phyloP scores from a whole-genome alignment of 208 protist species.

The Crithidia expoeki region DNA sequence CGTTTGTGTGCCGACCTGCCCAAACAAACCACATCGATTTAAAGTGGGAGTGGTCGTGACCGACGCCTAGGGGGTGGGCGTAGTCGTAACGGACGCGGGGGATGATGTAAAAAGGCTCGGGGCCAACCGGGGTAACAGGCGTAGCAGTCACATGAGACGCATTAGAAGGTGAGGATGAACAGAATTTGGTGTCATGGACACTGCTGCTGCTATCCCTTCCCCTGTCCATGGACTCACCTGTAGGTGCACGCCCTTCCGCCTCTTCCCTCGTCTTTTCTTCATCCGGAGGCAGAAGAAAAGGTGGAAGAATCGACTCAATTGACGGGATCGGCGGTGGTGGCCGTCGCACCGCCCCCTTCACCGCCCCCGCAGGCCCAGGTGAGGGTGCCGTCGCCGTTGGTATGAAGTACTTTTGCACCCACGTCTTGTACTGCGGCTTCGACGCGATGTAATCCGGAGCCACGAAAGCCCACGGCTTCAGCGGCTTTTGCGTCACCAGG shows the following conservation, averaged over 20 bases:
- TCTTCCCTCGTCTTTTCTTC: neutral
- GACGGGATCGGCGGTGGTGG: slow-evolving; percentile 13
- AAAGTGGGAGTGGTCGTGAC: slow-evolving; percentile 75
- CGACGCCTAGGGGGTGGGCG: slow-evolving; percentile 56
- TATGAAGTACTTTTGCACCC: slow-evolving; percentile 42
- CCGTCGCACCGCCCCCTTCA: slow-evolving; percentile 33
- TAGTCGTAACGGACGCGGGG: slow-evolving; percentile 66
- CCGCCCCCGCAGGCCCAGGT: slow-evolving; percentile 25
- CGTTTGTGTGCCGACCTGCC: slow-evolving; percentile 48
- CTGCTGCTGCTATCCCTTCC: neutral
- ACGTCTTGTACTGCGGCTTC: slow-evolving; percentile 65
- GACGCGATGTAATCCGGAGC: slow-evolving; percentile 74
- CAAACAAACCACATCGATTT: slow-evolving; percentile 83
- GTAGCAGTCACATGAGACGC: neutral
- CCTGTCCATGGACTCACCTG: neutral
- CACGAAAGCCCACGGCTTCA: slow-evolving; percentile 69
- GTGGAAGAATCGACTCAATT: slow-evolving; percentile 31
- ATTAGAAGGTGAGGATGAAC: neutral
- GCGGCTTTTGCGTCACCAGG: slow-evolving; percentile 33
- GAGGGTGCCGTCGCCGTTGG: slow-evolving; percentile 5
- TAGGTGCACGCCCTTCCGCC: neutral
- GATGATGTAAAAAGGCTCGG: slow-evolving; percentile 70
- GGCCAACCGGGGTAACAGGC: slow-evolving; percentile 6
- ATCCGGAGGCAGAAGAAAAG: slow-evolving; percentile 30
- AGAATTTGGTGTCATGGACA: neutral